Evolutionary conservation across 2,329 filamentous ascomycete genomes (phyloP), one percentile per base, ranked within the genome.

Genomic region (Capronia coronata): DNA sequence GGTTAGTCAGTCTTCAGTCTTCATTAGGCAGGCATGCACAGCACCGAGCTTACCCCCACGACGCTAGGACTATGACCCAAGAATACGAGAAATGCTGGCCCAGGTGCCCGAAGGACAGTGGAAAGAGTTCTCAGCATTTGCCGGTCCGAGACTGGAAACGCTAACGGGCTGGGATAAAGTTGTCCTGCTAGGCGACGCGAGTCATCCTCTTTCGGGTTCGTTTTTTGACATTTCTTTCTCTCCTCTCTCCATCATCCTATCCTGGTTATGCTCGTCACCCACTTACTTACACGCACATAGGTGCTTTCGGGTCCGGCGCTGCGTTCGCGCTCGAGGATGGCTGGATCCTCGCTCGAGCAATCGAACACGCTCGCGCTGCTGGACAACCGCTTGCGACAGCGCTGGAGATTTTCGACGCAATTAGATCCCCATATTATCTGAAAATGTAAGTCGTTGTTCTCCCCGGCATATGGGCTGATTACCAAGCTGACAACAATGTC

Each of bases 131-230:
- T 68, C 72, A 2, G 68, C 71, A 0, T 75, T 75, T 46, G 67
- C 73, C 1, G 73, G 73, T 0, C 72, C 72, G 1, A 67, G 71
- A 29, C 56, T 75, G 14, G 54, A 65, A 6, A 62, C 61, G 1
- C 60, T 75, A 2, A 68, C 61, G 1, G 68, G 63, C 2, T 75
- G 69, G 64, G 62, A 69, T 35, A 70, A 70, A 44, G 57, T 78
- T 2, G 76, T 72, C 4, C 66, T 79, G 2, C 69, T 79, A 0
- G 77, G 76, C 7, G 76, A 80, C 54, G 71, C 75, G 0, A 78
- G 75, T 1, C 77, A 80, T 59, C 74, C 76, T 0, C 65, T 78
- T 0, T 75, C 74, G 0, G 74, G 74, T 62, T 43, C 35, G 5
- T 25, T 18, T 38, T 43, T 18, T 6, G 10, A 27, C 1, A 13